Percentiles rank a stretch among this genome's conserved stretches.
phyloP scores from a whole-genome alignment of 208 protist species.

The Leishmania mexicana region DNA sequence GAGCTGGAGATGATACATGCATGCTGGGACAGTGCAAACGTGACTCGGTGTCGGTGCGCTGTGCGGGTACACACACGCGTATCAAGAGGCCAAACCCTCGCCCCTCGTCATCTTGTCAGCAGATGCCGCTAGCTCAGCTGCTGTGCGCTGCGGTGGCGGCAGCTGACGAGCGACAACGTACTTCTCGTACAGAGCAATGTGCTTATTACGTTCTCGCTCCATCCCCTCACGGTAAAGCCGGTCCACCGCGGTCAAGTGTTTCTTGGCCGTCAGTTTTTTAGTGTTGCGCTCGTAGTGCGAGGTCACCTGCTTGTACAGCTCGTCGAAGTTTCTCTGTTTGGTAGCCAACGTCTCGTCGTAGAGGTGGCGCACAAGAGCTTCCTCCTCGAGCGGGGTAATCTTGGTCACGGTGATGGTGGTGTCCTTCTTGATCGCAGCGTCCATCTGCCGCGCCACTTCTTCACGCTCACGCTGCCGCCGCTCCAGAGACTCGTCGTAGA shows the following conservation, averaged over 20 bases:
- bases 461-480: slow-evolving; percentile 44
- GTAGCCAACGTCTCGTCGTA: slow-evolving; percentile 71
- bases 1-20: not conserved
- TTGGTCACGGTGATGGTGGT: slow-evolving; percentile 32
- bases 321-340: slow-evolving; percentile 56
- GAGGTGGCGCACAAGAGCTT: slow-evolving; percentile 59
- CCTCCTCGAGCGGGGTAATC: slow-evolving; percentile 43
- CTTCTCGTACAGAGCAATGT: slow-evolving; percentile 79
- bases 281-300: slow-evolving; percentile 30
- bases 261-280: slow-evolving; percentile 36
- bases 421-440: slow-evolving; percentile 54
- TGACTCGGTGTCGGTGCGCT: not conserved
- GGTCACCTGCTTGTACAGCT: slow-evolving; percentile 48
- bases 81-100: slow-evolving; percentile 49
- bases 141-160: slow-evolving; percentile 30
- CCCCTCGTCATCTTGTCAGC: slow-evolving; percentile 69
- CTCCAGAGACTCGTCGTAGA: slow-evolving; percentile 85
- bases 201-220: slow-evolving; percentile 72
- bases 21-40: not conserved
- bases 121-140: slow-evolving; percentile 39
- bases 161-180: slow-evolving; percentile 54
- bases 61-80: not conserved
- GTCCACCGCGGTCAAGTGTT: slow-evolving; percentile 45
- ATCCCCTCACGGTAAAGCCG: slow-evolving; percentile 80
- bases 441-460: slow-evolving; percentile 49